phyloP scores from a whole-genome alignment of 2,329 filamentous ascomycete genomes.

The Fusarium dlaminii region DNA sequence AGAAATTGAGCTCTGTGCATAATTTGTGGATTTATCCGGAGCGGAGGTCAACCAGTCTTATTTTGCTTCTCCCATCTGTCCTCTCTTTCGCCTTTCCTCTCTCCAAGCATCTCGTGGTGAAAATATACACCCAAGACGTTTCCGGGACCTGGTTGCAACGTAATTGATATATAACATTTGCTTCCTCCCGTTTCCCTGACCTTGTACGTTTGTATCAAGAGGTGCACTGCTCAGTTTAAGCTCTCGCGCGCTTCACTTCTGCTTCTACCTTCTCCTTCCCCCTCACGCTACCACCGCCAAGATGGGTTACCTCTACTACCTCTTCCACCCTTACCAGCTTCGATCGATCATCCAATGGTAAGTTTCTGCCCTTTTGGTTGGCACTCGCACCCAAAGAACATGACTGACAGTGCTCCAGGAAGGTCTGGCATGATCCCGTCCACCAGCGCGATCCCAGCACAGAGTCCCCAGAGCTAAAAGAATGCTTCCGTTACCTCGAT shows the following conservation, averaged over 20 bases:
- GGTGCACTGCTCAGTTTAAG: slow-evolving; percentile 30
- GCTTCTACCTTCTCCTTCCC: slow-evolving; percentile 1
- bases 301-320: slow-evolving; percentile 75
- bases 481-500: slow-evolving; percentile 88
- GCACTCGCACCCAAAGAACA: not conserved
- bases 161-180: slow-evolving; percentile 38
- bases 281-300: slow-evolving; percentile 43
- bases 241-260: slow-evolving; percentile 11
- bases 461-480: slow-evolving; percentile 76
- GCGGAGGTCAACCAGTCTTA: slow-evolving; percentile 32
- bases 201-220: slow-evolving; percentile 17
- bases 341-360: slow-evolving; percentile 91
- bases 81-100: slow-evolving; percentile 26
- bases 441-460: slow-evolving; percentile 81
- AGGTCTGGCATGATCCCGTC: slow-evolving; percentile 95
- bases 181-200: slow-evolving; percentile 22
- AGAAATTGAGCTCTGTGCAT: slow-evolving; percentile 44
- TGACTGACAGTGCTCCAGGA: slow-evolving; percentile 66
- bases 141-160: slow-evolving; percentile 34
- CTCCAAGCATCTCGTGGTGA: slow-evolving; percentile 30
- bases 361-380: slow-evolving; percentile 32
- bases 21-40: slow-evolving; percentile 44
- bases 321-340: slow-evolving; percentile 80
- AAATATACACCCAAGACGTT: slow-evolving; percentile 31
- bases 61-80: slow-evolving; percentile 35